Evolutionary conservation across 306 rosid genomes (phyloP).

Genomic region (Lagenaria siceraria): DNA sequence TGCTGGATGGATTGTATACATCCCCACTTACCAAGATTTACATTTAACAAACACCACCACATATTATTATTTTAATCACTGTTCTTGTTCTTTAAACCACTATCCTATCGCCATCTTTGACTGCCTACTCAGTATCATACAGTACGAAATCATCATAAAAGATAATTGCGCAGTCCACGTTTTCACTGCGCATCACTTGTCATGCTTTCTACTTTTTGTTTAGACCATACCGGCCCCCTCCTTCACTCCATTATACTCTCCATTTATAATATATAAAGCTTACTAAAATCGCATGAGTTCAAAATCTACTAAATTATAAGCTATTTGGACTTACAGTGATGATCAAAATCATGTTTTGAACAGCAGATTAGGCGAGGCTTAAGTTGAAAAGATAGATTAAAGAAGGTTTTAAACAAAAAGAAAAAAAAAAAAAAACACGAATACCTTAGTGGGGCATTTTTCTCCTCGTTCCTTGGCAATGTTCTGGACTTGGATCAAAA

Average conservation of each 20-base stretch:
- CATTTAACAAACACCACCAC: not conserved
- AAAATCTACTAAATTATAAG: not conserved
- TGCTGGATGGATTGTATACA: constrained; percentile 4
- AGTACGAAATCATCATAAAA: not conserved
- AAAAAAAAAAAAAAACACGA: not conserved
- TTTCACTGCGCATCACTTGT: constrained; percentile 2
- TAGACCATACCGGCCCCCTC: not conserved
- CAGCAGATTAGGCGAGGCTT: not conserved
- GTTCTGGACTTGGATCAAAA: constrained; percentile 76
- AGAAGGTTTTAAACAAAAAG: not conserved
- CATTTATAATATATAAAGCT: not conserved
- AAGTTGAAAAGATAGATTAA: too few species aligned
- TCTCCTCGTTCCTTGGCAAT: constrained; percentile 88
- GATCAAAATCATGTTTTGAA: not conserved
- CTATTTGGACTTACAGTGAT: not conserved
- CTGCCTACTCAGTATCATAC: constrained; percentile 2
- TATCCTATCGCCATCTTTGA: not conserved
- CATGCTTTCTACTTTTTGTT: constrained; percentile 5
- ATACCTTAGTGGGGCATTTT: constrained; percentile 95
- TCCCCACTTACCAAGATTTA: not conserved
- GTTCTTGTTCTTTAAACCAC: not conserved
- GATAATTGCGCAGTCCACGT: not conserved
- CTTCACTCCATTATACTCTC: not conserved
- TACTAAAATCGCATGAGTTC: not conserved
- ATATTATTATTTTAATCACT: not conserved